Evolutionary conservation across 139 green algal species (phyloP).

Genomic region (Chlamydomonas schloesseri): DNA sequence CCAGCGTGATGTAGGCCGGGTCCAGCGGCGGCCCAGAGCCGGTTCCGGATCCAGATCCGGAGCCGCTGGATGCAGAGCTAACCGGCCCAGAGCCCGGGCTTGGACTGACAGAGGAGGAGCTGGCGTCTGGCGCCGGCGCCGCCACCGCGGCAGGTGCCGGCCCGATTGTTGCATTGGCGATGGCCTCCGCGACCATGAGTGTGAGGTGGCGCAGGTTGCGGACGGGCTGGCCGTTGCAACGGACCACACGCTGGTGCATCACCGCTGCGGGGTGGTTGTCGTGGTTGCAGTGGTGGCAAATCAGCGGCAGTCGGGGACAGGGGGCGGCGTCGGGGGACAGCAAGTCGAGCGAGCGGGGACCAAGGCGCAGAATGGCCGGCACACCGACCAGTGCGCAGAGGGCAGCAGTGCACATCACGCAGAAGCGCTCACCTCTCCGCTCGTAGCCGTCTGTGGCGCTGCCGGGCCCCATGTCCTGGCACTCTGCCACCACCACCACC

Average conservation of each 20-base stretch:
- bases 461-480: conserved; percentile 37
- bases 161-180: neutral
- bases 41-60: neutral
- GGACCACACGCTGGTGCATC: conserved; percentile 39
- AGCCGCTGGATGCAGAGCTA: too few species aligned
- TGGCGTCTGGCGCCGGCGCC: too few species aligned
- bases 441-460: conserved; percentile 46
- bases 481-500: conserved; percentile 53
- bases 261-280: neutral
- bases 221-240: conserved; percentile 29
- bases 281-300: too few species aligned
- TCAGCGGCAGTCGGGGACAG: too few species aligned
- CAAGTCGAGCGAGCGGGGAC: too few species aligned
- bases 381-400: too few species aligned
- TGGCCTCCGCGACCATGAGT: conserved; percentile 7
- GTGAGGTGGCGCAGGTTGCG: conserved; percentile 34
- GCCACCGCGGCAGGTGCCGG: neutral
- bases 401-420: neutral
- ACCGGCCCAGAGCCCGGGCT: too few species aligned
- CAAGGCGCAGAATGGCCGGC: too few species aligned
- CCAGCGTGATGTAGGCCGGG: neutral
- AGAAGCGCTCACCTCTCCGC: neutral
- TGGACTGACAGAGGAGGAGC: too few species aligned
- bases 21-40: neutral
- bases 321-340: too few species aligned